Base-by-base conservation (phyloP, 495 filamentous ascomycete genomes). In the Neurospora terricola region DNA sequence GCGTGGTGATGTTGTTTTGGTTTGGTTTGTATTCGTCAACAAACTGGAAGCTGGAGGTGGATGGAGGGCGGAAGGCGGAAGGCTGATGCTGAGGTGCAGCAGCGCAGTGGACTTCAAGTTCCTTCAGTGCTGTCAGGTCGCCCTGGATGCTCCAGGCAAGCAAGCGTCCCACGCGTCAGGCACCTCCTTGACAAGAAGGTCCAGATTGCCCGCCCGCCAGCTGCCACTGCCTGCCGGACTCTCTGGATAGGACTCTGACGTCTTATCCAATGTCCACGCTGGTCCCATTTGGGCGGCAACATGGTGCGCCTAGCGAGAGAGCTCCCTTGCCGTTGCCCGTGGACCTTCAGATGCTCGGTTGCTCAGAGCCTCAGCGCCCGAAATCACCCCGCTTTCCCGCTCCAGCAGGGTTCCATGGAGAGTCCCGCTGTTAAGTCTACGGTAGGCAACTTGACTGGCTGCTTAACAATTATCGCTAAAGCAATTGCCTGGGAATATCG, bases 101-200 rank as follows among this genome's bases (percentile, higher is more conserved):
- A 68, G 45, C 34, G 27, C 54, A 62, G 54, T 66, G 54, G 54
- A 34, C 54, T 34, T n/a, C n/a, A n/a, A n/a, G n/a, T n/a, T 62
- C 70, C 21, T 74, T 66, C 27, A 66, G 54, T 66, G 27, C 54
- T 66, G 54, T 66, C 54, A 66, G 54, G 14, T 36, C 27, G 54
- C 54, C 54, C 27, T 62, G 72, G 75, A 82, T 2, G 77, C 80
- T 81, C 81, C 76, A 82, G 80, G 81, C 81, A 82, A 81, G 77
- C 80, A 77, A 71, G 74, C 78, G 78, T 69, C 71, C 79, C 80
- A 80, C 80, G 80, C 80, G 81, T 80, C 76, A 78, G 76, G 74
- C 40, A 38, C 72, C 23, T 79, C 77, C 77, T 75, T 80, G 70
- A 59, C 11, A 8, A 4, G 48, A 59, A 30, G 48, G 48, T 59